phyloP scores from a whole-genome alignment of 148 eudicot species.

The Mesembryanthemum crystallinum region DNA sequence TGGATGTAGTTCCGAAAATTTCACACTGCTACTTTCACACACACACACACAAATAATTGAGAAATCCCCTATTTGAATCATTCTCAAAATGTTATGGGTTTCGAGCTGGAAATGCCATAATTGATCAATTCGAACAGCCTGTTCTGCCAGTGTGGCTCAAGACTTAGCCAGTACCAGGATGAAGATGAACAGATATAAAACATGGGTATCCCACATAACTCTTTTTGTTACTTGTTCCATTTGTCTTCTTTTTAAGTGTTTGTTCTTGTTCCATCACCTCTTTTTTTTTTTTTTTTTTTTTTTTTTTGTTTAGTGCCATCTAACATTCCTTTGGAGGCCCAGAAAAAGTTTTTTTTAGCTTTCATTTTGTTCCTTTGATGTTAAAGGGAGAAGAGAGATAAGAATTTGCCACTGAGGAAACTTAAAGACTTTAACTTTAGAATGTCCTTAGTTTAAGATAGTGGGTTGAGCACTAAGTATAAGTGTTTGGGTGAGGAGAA shows the following conservation, averaged over 20 bases:
- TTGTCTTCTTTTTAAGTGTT: neutral
- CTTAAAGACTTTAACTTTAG: conserved; percentile 15
- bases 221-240: conserved; percentile 23
- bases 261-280: conserved; percentile 5
- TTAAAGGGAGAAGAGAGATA: conserved; percentile 2
- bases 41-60: too few relatives aligned
- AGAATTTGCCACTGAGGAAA: conserved; percentile 12
- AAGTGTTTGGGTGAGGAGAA: conserved; percentile 21
- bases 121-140: neutral
- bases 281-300: conserved; percentile 13
- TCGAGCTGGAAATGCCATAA: conserved; percentile 4
- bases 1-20: too few relatives aligned
- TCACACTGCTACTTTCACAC: too few relatives aligned
- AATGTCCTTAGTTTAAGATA: conserved; percentile 12
- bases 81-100: too few relatives aligned
- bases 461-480: conserved; percentile 28
- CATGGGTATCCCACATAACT: neutral
- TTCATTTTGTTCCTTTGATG: conserved; percentile 17
- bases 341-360: conserved; percentile 13
- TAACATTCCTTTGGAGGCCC: conserved; percentile 28
- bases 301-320: conserved; percentile 6
- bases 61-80: too few relatives aligned
- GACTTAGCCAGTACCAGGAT: neutral
- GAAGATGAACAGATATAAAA: too few relatives aligned
- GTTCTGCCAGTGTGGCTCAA: neutral